Conservation (phyloP, 2,329 filamentous ascomycete genomes). For the Penicillium frequentans region DNA sequence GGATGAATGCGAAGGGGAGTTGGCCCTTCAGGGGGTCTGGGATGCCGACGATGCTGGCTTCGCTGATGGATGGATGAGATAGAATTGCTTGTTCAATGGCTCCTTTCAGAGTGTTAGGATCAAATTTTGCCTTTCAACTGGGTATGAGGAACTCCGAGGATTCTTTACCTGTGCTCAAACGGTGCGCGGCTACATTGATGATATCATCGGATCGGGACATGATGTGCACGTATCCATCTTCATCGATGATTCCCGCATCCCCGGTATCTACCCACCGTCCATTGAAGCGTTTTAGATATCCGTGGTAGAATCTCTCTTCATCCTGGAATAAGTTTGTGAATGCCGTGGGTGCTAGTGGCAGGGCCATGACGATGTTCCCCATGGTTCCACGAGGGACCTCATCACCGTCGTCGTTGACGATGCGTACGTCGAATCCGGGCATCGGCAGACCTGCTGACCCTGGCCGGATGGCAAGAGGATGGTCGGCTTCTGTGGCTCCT, state of each 20-base stretch:
- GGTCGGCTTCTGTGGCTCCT: constrained; percentile 19
- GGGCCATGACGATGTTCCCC: constrained; percentile 86
- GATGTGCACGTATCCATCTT: constrained; percentile 65
- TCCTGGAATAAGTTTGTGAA: constrained; percentile 86
- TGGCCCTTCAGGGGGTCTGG: constrained; percentile 87
- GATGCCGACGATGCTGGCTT: constrained; percentile 83
- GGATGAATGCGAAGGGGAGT: constrained; percentile 86
- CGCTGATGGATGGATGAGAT: constrained; percentile 73
- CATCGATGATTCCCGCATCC: constrained; percentile 83
- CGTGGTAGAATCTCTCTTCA: constrained; percentile 78
- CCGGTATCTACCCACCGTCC: constrained; percentile 89
- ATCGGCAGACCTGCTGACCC: constrained; percentile 88
- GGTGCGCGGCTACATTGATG: constrained; percentile 92
- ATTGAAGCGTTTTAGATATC: constrained; percentile 79
- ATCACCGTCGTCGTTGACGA: constrained; percentile 77
- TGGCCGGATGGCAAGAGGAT: constrained; percentile 67
- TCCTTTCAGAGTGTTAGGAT: constrained; percentile 49
- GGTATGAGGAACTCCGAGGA: not conserved
- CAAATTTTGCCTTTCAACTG: not conserved
- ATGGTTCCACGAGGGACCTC: constrained; percentile 71
- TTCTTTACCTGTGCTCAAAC: constrained; percentile 75
- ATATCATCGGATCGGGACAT: constrained; percentile 76
- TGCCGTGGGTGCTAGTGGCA: constrained; percentile 80
- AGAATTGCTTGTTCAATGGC: constrained; percentile 90
- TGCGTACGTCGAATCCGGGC: constrained; percentile 84